Conservation (phyloP, 2,329 filamentous ascomycete species). For the Phyllosticta ampelicida region DNA sequence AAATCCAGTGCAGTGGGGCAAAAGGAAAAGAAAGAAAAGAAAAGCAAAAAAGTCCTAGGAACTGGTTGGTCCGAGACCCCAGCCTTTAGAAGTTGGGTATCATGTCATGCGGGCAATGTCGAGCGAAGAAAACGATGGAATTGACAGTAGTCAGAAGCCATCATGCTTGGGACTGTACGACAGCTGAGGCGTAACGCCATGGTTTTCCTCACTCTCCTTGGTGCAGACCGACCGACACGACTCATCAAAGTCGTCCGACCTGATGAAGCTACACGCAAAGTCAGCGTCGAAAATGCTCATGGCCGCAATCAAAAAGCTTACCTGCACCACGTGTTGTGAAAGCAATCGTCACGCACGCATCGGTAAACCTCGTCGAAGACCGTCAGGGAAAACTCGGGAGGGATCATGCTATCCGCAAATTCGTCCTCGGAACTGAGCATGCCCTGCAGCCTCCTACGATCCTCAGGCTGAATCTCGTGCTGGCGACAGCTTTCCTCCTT, state of each 20-base stretch:
- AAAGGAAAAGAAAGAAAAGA: not conserved
- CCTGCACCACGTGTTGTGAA: constrained; percentile 59
- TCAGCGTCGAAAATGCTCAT: not conserved
- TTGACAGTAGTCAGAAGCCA: not conserved
- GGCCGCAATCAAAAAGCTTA: constrained; percentile 16
- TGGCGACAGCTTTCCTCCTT: not conserved
- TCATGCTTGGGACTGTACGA: not conserved
- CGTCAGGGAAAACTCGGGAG: constrained; percentile 37
- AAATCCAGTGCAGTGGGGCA: not conserved
- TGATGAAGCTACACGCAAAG: not conserved
- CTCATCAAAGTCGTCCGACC: not conserved
- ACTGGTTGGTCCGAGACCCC: not conserved
- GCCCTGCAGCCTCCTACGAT: not conserved
- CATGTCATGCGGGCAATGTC: not conserved
- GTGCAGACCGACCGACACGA: not conserved
- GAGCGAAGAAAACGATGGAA: not conserved
- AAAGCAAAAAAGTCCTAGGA: not conserved
- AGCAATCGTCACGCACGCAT: constrained; percentile 55
- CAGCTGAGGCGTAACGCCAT: not conserved
- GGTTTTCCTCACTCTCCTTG: not conserved
- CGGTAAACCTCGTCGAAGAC: constrained; percentile 50
- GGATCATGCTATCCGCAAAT: constrained; percentile 22
- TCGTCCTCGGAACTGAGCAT: not conserved
- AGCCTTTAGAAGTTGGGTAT: not conserved
- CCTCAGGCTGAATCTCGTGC: not conserved